Evolutionary conservation across 805 yeast genomes (phyloP).

Genomic region (Zygotorulaspora sp.): DNA sequence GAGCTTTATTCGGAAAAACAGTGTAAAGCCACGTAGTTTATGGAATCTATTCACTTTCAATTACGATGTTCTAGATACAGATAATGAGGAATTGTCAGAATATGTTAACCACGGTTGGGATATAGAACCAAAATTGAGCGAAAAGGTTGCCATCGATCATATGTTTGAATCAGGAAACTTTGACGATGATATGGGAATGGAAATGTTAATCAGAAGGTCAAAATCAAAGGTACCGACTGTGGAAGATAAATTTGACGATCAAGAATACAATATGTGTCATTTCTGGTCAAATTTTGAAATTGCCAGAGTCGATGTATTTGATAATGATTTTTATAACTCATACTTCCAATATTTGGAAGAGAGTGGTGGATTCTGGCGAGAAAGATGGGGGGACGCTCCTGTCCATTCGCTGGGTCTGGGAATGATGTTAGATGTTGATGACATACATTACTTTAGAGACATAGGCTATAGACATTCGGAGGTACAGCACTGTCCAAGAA

Average conservation of each 20-base stretch:
- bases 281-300: conserved; percentile 95
- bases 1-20: conserved; percentile 49
- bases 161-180: conserved; percentile 18
- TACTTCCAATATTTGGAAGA: conserved; percentile 67
- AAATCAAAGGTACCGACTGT: conserved; percentile 27
- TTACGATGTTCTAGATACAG: conserved; percentile 35
- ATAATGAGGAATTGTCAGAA: conserved; percentile 31
- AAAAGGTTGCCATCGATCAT: conserved; percentile 34
- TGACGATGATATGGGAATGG: conserved; percentile 31
- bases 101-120: conserved; percentile 28
- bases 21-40: conserved; percentile 51
- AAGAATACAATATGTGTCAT: conserved; percentile 75
- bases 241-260: conserved; percentile 59
- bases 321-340: conserved; percentile 55
- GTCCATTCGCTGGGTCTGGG: conserved; percentile 85
- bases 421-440: conserved; percentile 59
- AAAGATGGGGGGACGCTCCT: conserved; percentile 98
- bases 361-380: conserved; percentile 79
- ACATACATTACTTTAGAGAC: conserved; percentile 87
- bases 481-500: conserved; percentile 77
- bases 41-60: conserved; percentile 63
- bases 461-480: conserved; percentile 84
- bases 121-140: conserved; percentile 26
- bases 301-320: conserved; percentile 74
- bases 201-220: conserved; percentile 39